Conservation (phyloP, 805 yeast species). For the Wickerhamiella nectarea region DNA sequence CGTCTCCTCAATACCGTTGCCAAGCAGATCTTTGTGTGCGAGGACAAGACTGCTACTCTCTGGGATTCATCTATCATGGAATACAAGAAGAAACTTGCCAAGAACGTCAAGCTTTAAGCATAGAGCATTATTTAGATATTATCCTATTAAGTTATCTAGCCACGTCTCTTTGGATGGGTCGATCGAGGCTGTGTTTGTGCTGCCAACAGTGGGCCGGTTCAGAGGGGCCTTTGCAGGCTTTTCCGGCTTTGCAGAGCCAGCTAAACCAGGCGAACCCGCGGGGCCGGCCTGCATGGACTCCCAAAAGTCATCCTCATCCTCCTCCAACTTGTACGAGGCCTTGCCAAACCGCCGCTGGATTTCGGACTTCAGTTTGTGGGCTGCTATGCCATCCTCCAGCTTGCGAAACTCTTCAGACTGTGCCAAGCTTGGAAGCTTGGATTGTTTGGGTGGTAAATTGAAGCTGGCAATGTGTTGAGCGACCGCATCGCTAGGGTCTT, state of each 20-base stretch:
- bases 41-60: slow-evolving; percentile 86
- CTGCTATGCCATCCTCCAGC: slow-evolving; percentile 1
- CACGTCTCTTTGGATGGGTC: slow-evolving; percentile 11
- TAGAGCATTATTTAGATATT: neutral
- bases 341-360: slow-evolving; percentile 9
- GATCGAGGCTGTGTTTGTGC: neutral
- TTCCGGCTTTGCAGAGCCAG: no score
- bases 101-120: slow-evolving; percentile 38
- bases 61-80: slow-evolving; percentile 89
- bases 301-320: slow-evolving; percentile 20
- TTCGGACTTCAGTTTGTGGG: slow-evolving; percentile 2
- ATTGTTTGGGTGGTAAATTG: neutral
- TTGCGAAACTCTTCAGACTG: slow-evolving; percentile 6
- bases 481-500: slow-evolving; percentile 8
- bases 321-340: slow-evolving; percentile 5
- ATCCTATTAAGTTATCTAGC: slow-evolving; percentile 11
- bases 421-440: no score
- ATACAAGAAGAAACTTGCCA: slow-evolving; percentile 90
- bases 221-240: no score
- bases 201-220: no score
- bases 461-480: slow-evolving; percentile 8
- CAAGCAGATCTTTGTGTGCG: slow-evolving; percentile 92
- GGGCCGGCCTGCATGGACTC: slow-evolving; percentile 9
- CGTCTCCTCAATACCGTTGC: slow-evolving; percentile 94
- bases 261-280: no score